These are phyloP conservation scores for Solanum hybrid DNA, from an alignment of 305 asterid genomes.

Conservation along the genomic window DNA sequence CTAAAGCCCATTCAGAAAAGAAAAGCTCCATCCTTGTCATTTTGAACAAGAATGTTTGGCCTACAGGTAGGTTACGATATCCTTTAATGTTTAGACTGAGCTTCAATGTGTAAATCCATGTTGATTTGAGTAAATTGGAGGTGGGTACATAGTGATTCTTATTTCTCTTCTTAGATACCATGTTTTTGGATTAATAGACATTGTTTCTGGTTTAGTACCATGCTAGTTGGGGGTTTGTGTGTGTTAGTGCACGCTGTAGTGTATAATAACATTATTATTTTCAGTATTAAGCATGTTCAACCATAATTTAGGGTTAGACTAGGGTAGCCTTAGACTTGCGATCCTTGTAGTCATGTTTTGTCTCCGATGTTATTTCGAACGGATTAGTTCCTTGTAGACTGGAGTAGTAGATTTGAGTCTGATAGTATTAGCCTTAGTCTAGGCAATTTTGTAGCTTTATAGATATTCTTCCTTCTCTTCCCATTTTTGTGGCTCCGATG, in stretches of 20 bases:
- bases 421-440: neutral
- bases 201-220: neutral
- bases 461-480: neutral
- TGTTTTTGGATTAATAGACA: too few relatives aligned
- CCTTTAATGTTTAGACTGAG: neutral
- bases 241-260: neutral
- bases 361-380: too few relatives aligned
- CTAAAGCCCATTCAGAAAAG: rapidly evolving
- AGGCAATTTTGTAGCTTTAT: neutral
- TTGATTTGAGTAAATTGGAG: neutral
- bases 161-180: neutral
- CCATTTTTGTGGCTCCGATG: neutral
- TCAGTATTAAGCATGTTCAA: neutral
- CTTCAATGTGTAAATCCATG: neutral
- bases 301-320: neutral
- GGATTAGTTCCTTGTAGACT: neutral
- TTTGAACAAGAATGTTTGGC: neutral
- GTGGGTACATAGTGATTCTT: neutral
- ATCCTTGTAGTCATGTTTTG: neutral
- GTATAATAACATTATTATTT: neutral
- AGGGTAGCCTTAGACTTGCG: neutral
- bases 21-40: neutral
- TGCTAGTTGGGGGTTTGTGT: neutral
- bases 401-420: neutral
- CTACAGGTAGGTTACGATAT: neutral